Evolutionary conservation across 805 yeast genomes (phyloP).

Genomic region (Cephaloascus fragrans): DNA sequence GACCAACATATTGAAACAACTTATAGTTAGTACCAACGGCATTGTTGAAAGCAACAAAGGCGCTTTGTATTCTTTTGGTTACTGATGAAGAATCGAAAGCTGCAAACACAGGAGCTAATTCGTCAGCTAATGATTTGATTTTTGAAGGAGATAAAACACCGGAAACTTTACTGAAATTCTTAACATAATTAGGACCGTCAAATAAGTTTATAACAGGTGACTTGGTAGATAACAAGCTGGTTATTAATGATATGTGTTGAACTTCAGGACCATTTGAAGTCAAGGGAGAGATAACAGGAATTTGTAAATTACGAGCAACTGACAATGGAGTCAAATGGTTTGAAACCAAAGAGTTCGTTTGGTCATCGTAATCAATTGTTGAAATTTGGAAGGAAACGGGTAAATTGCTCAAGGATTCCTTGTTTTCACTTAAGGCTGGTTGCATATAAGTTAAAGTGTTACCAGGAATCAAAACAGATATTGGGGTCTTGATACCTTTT

Average conservation of each 20-base stretch:
- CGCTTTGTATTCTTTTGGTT: conserved; percentile 30
- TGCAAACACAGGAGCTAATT: conserved; percentile 21
- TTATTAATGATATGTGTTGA: conserved; percentile 56
- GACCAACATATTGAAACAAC: conserved; percentile 67
- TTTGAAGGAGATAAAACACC: conserved; percentile 33
- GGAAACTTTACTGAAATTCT: conserved; percentile 37
- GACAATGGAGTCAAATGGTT: conserved; percentile 55
- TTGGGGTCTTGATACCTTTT: conserved; percentile 10
- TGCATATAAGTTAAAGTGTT: conserved; percentile 62
- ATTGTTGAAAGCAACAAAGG: conserved; percentile 40
- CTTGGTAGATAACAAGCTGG: conserved; percentile 46
- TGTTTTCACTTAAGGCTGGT: conserved; percentile 36
- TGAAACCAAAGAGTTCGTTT: conserved; percentile 41
- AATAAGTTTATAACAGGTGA: conserved; percentile 64
- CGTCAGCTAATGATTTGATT: conserved; percentile 25
- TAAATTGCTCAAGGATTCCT: conserved; percentile 21
- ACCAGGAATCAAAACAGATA: conserved; percentile 51
- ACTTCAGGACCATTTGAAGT: conserved; percentile 43
- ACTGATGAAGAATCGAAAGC: conserved; percentile 14
- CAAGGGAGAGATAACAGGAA: conserved; percentile 64
- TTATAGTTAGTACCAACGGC: conserved; percentile 43
- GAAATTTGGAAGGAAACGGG: conserved; percentile 69
- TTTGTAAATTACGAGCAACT: conserved; percentile 52
- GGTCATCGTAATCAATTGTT: conserved; percentile 60
- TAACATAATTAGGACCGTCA: conserved; percentile 66